Conservation (phyloP, 768 basidiomycete genomes). For the Tylopilus sp. region DNA sequence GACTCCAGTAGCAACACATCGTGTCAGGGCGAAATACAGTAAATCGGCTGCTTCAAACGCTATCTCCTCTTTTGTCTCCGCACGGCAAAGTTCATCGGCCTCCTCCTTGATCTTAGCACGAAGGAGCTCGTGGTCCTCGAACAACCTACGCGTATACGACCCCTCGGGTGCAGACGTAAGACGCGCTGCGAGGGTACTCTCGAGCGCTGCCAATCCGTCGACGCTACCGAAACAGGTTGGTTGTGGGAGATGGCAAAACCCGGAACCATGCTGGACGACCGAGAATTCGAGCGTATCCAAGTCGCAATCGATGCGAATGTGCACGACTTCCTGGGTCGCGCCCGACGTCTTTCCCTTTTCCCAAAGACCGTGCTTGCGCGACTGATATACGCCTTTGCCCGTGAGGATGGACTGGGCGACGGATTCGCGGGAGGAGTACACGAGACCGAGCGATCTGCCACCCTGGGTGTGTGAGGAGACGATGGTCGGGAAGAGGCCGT, state of each 20-base stretch:
- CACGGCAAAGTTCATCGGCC: constrained; percentile 92
- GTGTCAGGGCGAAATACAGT: constrained; percentile 85
- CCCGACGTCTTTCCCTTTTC: constrained; percentile 96
- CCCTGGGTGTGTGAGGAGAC: constrained; percentile 68
- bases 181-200: constrained; percentile 72
- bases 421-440: constrained; percentile 90
- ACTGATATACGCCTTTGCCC: constrained; percentile 93
- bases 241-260: constrained; percentile 91
- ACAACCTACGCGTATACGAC: constrained; percentile 87
- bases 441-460: constrained; percentile 82
- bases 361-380: constrained; percentile 95
- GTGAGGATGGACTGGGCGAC: constrained; percentile 83
- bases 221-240: constrained; percentile 86
- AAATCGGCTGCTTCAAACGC: constrained; percentile 96
- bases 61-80: constrained; percentile 72
- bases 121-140: constrained; percentile 77
- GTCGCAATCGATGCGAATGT: constrained; percentile 89
- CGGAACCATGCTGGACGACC: constrained; percentile 84
- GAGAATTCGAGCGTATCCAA: constrained; percentile 87
- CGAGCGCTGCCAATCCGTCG: constrained; percentile 77
- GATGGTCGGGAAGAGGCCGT: constrained; percentile 91
- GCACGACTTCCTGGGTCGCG: constrained; percentile 82
- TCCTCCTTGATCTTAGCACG: constrained; percentile 97
- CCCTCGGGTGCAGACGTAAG: constrained; percentile 78
- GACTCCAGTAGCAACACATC: constrained; percentile 82